Evolutionary conservation across 228 moss, liverwort and hornwort genomes (phyloP).

Genomic region (Sphagnum fallax): DNA sequence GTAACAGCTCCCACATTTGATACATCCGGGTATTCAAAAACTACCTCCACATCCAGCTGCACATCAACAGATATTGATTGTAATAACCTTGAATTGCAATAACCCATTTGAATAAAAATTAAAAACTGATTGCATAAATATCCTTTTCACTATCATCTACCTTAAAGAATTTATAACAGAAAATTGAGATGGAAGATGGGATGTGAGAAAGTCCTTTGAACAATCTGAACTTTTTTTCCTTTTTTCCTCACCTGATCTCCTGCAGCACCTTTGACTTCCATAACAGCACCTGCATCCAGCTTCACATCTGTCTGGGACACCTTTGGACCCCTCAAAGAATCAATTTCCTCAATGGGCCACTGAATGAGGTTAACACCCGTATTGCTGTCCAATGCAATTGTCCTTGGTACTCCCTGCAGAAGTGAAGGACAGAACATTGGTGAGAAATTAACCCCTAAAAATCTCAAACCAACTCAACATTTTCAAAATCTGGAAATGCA

Average conservation of each 20-base stretch:
- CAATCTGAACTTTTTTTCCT: no score
- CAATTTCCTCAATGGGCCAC: slow-evolving; percentile 25
- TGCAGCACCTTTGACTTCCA: slow-evolving; percentile 10
- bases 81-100: not conserved
- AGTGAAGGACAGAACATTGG: not conserved
- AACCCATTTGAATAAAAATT: not conserved
- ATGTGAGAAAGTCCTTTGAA: no score
- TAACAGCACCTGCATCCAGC: slow-evolving; percentile 5
- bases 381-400: slow-evolving; percentile 16
- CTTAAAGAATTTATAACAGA: not conserved
- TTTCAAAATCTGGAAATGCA: not conserved
- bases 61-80: not conserved
- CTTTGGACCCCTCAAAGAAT: slow-evolving; percentile 7
- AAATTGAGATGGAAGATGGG: no score
- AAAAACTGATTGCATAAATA: not conserved
- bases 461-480: not conserved
- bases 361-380: slow-evolving; percentile 24
- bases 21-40: slow-evolving; percentile 19
- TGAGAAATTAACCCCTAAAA: not conserved
- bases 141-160: not conserved
- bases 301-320: slow-evolving; percentile 4
- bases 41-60: slow-evolving; percentile 25
- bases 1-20: slow-evolving; percentile 11
- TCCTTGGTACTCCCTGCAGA: slow-evolving; percentile 25
- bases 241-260: slow-evolving; percentile 11